Evolutionary conservation across 2,329 filamentous ascomycete species (phyloP), one percentile per base, ranked within the genome.

Genomic region (Xylariaceae sp.): DNA sequence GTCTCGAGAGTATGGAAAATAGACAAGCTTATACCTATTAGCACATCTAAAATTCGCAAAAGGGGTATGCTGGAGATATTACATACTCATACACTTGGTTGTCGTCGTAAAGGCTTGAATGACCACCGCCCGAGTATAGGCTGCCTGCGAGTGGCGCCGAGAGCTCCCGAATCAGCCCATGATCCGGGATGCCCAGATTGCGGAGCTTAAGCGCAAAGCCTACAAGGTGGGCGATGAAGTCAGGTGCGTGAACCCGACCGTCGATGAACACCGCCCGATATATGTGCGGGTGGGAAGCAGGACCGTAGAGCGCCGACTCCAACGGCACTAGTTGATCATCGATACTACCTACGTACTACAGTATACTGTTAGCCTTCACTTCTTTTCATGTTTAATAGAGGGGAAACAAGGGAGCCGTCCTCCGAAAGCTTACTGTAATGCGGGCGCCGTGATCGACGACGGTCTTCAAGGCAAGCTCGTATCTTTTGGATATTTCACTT

Each of bases 261-360:
- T 99, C 93, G 56, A 99, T 89, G 71, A 97, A 97, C 13, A 96
- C 92, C n/a, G 92, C 90, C 34, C 94, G 87, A 72, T 92, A 96
- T 60, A 97, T 93, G 73, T 97, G 92, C 0, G 94, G 94, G 69
- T 99, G 94, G 17, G 85, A 86, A 3, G 92, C 86, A 0, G 89
- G 89, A 0, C 90, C 88, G 74, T 95, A 96, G 0, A 94, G 85
- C 13, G 93, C 92, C 2, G 92, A 97, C 85, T 97, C 93, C 71
- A 99, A 79, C 3, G 92, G 93, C 11, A 99, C 92, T 2, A 99
- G 80, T 74, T 99, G 94, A 73, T 99, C 94, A 72, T 99, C 94
- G 55, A 99, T 95, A 73, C 92, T 97, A 56, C 93, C 93, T 60
- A 96, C 82, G 72, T 92, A 97, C 0, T 70, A 56, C 15, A 10